A percentile compares a stretch with the other conserved stretches of the same genome.
Evolutionary conservation across 2,329 filamentous ascomycete species (phyloP).

Genomic region (Fusarium sp.): DNA sequence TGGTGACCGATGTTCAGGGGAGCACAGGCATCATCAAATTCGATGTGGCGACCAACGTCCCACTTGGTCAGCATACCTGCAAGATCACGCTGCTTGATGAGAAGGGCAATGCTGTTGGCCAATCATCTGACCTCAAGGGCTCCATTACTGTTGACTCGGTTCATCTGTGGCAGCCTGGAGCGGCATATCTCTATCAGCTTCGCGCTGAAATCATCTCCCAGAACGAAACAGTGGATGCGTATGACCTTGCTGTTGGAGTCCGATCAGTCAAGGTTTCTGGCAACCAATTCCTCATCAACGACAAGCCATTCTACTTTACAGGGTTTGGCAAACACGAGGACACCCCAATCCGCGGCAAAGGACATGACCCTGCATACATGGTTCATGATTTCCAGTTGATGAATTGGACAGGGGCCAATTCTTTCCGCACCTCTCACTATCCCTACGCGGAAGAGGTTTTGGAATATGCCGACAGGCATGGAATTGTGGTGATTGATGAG

Average conservation of each 20-base stretch:
- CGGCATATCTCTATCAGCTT: constrained; percentile 23
- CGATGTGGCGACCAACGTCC: background rate
- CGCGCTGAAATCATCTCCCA: constrained; percentile 10
- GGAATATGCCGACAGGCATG: constrained; percentile 26
- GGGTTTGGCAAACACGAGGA: constrained; percentile 32
- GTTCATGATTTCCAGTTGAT: constrained; percentile 26
- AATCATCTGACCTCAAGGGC: background rate
- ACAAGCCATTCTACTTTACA: constrained; percentile 29
- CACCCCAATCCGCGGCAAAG: constrained; percentile 21
- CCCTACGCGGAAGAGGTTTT: constrained; percentile 28
- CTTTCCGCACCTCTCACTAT: constrained; percentile 28
- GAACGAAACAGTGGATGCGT: constrained; percentile 1
- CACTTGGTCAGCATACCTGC: background rate
- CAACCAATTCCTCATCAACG: constrained; percentile 25
- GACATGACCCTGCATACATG: constrained; percentile 22
- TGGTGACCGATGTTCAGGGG: constrained; percentile 9
- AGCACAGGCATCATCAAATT: constrained; percentile 8
- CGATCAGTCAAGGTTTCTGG: constrained; percentile 14
- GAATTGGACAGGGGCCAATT: constrained; percentile 28
- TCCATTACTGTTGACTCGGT: background rate
- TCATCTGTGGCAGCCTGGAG: constrained; percentile 24
- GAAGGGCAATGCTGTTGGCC: background rate
- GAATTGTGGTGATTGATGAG: constrained; percentile 24
- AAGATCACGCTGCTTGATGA: constrained; percentile 9
- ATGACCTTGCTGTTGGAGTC: constrained; percentile 15